Percentiles rank a stretch among this genome's conserved stretches.
phyloP scores from a whole-genome alignment of 305 asterid genomes.

The Fraxinus sp. region DNA sequence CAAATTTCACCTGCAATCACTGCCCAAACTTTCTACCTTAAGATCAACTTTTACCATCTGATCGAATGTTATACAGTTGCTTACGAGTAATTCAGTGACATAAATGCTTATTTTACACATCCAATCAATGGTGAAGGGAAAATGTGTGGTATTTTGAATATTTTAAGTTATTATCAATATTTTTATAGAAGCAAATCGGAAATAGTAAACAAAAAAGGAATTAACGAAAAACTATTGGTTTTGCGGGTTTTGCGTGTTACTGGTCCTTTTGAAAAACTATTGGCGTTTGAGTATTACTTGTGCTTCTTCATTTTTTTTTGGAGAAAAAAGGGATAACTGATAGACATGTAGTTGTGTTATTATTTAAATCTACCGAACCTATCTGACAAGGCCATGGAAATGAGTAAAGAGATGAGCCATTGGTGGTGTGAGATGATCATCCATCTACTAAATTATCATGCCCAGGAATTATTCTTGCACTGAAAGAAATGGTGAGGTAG shows the following conservation, averaged over 20 bases:
- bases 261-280: background rate
- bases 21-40: background rate
- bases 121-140: background rate
- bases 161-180: background rate
- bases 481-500: background rate
- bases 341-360: background rate
- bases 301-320: background rate
- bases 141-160: background rate
- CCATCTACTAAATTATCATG: background rate
- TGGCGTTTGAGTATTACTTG: background rate
- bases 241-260: background rate
- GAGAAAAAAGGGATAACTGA: background rate
- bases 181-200: background rate
- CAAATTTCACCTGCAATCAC: background rate
- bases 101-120: background rate
- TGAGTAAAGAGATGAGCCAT: background rate
- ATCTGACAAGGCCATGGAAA: background rate
- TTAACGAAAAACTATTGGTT: background rate
- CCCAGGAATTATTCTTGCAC: background rate
- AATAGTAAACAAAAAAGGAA: background rate
- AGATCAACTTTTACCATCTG: background rate
- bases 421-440: background rate
- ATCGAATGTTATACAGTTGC: background rate
- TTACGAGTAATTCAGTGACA: background rate
- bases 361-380: background rate